Base-by-base conservation (phyloP, 306 rosid species). In the Styphnolobium japonicum region DNA sequence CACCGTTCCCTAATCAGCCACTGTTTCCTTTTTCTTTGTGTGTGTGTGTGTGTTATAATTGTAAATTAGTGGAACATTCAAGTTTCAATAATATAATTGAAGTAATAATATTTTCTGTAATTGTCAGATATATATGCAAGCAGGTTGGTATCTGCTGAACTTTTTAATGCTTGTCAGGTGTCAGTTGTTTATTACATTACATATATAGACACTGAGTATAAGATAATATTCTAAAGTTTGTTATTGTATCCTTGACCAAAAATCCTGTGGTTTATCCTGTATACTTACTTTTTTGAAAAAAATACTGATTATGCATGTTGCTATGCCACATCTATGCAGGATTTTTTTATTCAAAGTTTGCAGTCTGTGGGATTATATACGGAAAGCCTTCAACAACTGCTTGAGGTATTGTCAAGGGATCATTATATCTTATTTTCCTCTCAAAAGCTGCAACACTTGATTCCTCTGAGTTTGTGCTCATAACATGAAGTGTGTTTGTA, bases 261-360 rank as follows among this genome's bases (percentile, higher is more conserved):
- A 84, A 52, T 21, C 53, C 7, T 68, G 29, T 42, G 18, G 51
- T 65, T 64, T 43, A 70, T 34, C 71, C 43, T 56, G 36, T 75
- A 16, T 40, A 10, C 12, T 22, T 68, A 11, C 25, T 7, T 12
- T 23, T 76, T 46, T 7, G 22, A 19, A 46, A 55, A 49, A 21
- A 74, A 37, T 46, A 39, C 79, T 85, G 57, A 86, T 62, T 52
- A 18, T 76, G 71, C 66, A 64, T 81, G 56, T 49, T 76, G 36
- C 39, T 82, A 69, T 83, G 72, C 29, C 75, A 43, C 74, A 48
- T 84, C 34, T 60, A 46, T 87, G 90, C 94, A 95, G 98, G 98
- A 95, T 77, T 57, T 89, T 67, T 95, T 95, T 82, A 67, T 92
- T 73, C 96, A 84, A 79, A 87, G 87, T 86, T 78, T 95, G 92